Percentiles rank a stretch among this genome's conserved stretches.
Evolutionary conservation across 208 protist genomes (phyloP).

Genomic region (Wallacemonas sp.): DNA sequence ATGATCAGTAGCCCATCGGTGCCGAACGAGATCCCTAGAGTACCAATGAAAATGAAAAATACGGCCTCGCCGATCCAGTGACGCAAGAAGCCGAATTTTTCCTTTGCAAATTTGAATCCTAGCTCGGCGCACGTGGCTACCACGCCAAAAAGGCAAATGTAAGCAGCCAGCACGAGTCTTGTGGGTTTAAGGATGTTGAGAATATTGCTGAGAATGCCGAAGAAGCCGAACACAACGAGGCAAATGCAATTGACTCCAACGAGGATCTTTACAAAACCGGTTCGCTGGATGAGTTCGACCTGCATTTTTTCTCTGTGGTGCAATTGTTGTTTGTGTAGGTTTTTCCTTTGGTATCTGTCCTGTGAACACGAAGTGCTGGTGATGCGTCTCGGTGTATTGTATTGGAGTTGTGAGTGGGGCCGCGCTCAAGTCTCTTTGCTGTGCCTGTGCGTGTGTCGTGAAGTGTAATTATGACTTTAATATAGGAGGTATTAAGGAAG

Average conservation of each 20-base stretch:
- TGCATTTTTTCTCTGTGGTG: constrained; percentile 1
- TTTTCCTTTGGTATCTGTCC: no score
- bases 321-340: not conserved
- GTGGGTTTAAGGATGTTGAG: constrained; percentile 25
- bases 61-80: constrained; percentile 32
- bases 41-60: constrained; percentile 49
- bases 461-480: no score
- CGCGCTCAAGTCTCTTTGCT: no score
- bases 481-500: no score
- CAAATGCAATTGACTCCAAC: constrained; percentile 30
- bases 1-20: constrained; percentile 21
- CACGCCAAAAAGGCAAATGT: constrained; percentile 41
- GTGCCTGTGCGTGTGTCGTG: no score
- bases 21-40: constrained; percentile 30
- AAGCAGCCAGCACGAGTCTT: constrained; percentile 27
- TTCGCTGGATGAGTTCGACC: constrained; percentile 10
- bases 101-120: constrained; percentile 18
- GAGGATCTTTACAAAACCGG: constrained; percentile 16
- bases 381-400: no score
- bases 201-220: constrained; percentile 25
- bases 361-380: no score
- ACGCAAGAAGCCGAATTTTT: constrained; percentile 34
- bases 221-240: constrained; percentile 26
- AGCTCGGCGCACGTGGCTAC: constrained; percentile 23
- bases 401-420: no score